Evolutionary conservation across 371 early-diverging fungal species (phyloP), one percentile per base, ranked within the genome.

Genomic region (Dichotomocladium elegans): DNA sequence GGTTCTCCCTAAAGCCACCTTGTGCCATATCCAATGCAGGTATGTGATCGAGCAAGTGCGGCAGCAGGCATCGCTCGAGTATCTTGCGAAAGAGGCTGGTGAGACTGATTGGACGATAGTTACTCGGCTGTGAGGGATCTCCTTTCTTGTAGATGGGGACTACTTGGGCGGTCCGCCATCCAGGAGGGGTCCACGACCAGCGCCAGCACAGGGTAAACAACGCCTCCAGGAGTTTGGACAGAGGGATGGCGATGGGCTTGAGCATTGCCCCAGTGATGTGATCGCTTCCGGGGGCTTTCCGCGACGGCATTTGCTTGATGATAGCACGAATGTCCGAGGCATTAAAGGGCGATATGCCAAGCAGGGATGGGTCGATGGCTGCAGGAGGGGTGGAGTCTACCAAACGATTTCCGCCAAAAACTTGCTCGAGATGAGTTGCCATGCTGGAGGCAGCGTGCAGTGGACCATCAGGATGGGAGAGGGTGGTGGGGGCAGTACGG

Each of bases 191-290:
- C 11, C 35, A 57, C 1, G 48, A 43, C 62, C 69, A 64, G 14
- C 37, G 33, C 46, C 48, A 68, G 43, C 62, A 68, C 5, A 68
- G 51, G 4, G 45, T 28, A 28, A 61, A 63, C 11, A 60, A 34
- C 0, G 6, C 15, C 12, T n/a, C n/a, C 1, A 68, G 33, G 7
- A 58, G 3, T 3, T 44, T 25, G 25, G 55, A n/a, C 14, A 62
- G 17, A 2, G 25, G 17, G 10, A 22, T 12, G 1, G 27, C 19
- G 14, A 62, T 15, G 2, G 63, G 52, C 28, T 58, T 47, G 0
- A 68, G 42, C 68, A 68, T 68, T 37, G 60, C 61, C 10, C 53
- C 47, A 15, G 46, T 42, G 12, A 68, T 24, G 30, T 68, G 68
- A 15, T 68, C 67, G 12, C 27, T n/a, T 35, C 68, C 63, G 21